phyloP scores from a whole-genome alignment of 495 filamentous ascomycete genomes.

The Neurospora africana region DNA sequence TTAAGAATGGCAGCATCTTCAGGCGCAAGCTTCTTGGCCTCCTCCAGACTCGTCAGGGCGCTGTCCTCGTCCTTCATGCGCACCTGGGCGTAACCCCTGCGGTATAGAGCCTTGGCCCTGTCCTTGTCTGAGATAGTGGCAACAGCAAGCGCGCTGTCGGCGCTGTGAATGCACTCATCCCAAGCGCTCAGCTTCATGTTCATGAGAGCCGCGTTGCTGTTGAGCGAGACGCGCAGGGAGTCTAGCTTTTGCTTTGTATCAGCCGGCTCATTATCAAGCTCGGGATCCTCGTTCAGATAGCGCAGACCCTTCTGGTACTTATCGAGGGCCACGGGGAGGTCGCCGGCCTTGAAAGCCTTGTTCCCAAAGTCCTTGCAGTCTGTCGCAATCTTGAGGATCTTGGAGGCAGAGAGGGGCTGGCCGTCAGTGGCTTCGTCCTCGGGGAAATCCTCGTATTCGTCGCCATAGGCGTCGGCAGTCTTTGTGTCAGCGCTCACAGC shows the following conservation, averaged over 20 bases:
- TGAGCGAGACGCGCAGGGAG: constrained; percentile 42
- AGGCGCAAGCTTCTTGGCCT: constrained; percentile 64
- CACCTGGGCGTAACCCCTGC: constrained; percentile 62
- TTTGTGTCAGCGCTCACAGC: constrained; percentile 52
- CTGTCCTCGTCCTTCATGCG: constrained; percentile 78
- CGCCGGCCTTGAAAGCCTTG: constrained; percentile 72
- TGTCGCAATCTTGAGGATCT: constrained; percentile 68
- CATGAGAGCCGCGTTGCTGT: constrained; percentile 37
- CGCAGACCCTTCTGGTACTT: constrained; percentile 98
- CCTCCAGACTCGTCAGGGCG: constrained; percentile 67
- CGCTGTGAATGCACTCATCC: constrained; percentile 56
- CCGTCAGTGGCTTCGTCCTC: constrained; percentile 55
- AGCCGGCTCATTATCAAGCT: constrained; percentile 54
- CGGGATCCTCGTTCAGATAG: constrained; percentile 84
- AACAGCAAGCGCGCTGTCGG: constrained; percentile 63
- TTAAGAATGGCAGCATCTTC: constrained; percentile 63
- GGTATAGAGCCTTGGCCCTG: constrained; percentile 78
- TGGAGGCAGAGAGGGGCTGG: constrained; percentile 43
- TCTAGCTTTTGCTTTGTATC: constrained; percentile 58
- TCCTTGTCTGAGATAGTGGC: constrained; percentile 58
- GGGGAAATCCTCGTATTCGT: constrained; percentile 93
- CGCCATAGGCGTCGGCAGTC: constrained; percentile 67
- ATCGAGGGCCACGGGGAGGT: constrained; percentile 61
- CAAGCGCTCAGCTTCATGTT: constrained; percentile 68
- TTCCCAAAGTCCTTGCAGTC: constrained; percentile 90